Evolutionary conservation across 305 asterid species (phyloP).

Genomic region (Euphrasia arctica): DNA sequence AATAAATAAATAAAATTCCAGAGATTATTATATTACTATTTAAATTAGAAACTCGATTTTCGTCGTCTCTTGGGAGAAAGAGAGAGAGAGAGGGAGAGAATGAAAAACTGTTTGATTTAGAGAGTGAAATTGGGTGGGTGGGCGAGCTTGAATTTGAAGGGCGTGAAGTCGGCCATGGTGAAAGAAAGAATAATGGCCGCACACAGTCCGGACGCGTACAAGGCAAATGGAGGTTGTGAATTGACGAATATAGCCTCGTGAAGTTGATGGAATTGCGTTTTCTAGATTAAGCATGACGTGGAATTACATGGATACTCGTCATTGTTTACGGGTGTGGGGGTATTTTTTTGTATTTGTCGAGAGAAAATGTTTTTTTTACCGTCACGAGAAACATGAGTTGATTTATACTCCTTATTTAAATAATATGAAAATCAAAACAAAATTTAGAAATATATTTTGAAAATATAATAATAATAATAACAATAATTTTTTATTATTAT

Average conservation of each 20-base stretch:
- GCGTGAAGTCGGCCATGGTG: conserved; percentile 47
- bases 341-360: too few species aligned
- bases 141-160: conserved; percentile 32
- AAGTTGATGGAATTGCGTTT: conserved; percentile 27
- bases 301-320: too few species aligned
- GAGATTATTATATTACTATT: background rate
- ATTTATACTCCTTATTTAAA: too few species aligned
- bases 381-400: too few species aligned
- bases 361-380: too few species aligned
- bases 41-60: too few species aligned
- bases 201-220: conserved; percentile 54
- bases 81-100: background rate
- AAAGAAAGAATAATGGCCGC: conserved; percentile 50
- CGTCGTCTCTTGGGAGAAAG: conserved; percentile 17
- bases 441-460: too few species aligned
- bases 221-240: conserved; percentile 30
- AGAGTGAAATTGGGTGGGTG: conserved; percentile 22
- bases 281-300: too few species aligned
- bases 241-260: conserved; percentile 44
- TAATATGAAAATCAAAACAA: too few species aligned
- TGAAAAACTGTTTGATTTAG: background rate
- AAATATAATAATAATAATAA: too few species aligned
- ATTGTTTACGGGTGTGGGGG: too few species aligned
- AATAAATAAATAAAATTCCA: background rate
- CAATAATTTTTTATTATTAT: too few species aligned